These are phyloP conservation scores for Ophiostoma sp. DNA, from an alignment of 2,329 filamentous ascomycete genomes.

Conservation along the genomic window DNA sequence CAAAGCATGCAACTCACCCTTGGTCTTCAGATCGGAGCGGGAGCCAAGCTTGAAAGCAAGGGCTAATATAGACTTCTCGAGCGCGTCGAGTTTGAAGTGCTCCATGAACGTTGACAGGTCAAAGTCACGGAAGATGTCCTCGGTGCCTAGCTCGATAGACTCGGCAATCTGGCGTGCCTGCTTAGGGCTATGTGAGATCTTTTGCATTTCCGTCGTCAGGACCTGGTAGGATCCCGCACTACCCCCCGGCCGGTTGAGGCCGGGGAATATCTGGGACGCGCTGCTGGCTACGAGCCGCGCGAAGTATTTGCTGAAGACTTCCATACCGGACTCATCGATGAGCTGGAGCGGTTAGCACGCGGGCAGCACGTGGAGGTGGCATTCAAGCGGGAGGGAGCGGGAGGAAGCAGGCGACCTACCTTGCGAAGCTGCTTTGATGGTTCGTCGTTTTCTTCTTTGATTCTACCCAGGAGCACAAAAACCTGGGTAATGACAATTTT, in stretches of 20 bases:
- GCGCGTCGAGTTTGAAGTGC: conserved; percentile 86
- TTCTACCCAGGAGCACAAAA: conserved; percentile 85
- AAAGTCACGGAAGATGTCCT: conserved; percentile 92
- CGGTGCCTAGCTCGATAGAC: conserved; percentile 81
- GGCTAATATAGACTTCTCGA: conserved; percentile 81
- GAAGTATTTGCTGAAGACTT: conserved; percentile 95
- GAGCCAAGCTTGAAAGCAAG: conserved; percentile 81
- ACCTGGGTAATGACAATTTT: conserved; percentile 96
- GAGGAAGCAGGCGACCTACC: conserved; percentile 46
- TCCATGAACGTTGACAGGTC: conserved; percentile 94
- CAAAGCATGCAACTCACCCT: conserved; percentile 53
- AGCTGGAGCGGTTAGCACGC: conserved; percentile 50
- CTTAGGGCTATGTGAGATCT: conserved; percentile 71
- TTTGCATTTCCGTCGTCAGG: conserved; percentile 76
- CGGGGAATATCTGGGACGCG: conserved; percentile 84
- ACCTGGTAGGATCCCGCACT: conserved; percentile 79
- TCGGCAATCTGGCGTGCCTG: conserved; percentile 90
- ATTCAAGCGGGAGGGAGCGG: too few relatives aligned
- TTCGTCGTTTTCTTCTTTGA: conserved; percentile 86
- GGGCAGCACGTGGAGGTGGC: not conserved
- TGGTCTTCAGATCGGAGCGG: conserved; percentile 76
- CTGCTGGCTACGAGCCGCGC: conserved; percentile 86
- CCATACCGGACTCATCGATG: conserved; percentile 97
- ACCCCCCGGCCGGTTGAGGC: conserved; percentile 64
- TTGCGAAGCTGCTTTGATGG: conserved; percentile 85